These are phyloP conservation scores for Ascocoryne sarcoides DNA, from an alignment of 2,329 filamentous ascomycete genomes.

Conservation along the genomic window DNA sequence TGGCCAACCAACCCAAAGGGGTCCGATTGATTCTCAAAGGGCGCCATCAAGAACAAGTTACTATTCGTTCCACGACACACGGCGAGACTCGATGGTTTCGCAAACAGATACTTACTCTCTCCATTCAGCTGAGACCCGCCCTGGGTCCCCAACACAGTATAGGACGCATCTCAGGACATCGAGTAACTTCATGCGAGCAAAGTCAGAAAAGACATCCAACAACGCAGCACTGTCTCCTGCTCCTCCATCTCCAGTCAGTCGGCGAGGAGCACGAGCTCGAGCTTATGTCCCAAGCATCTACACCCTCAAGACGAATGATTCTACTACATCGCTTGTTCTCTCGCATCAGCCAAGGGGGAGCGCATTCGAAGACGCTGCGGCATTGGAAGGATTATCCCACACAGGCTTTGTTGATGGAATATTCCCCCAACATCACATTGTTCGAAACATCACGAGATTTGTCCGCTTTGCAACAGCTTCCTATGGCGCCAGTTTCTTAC, in stretches of 20 bases:
- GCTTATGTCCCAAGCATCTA: constrained; percentile 44
- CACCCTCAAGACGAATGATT: constrained; percentile 44
- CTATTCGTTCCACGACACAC: constrained; percentile 41
- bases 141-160: constrained; percentile 35
- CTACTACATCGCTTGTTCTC: constrained; percentile 24
- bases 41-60: constrained; percentile 40
- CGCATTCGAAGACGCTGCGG: constrained; percentile 21
- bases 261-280: no score
- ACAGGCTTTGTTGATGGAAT: constrained; percentile 48
- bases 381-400: constrained; percentile 22
- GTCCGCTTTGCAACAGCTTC: constrained; percentile 60
- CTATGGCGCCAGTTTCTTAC: constrained; percentile 55
- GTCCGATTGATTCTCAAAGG: constrained; percentile 25
- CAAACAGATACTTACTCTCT: constrained; percentile 47
- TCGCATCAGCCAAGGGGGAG: constrained; percentile 26
- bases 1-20: constrained; percentile 17
- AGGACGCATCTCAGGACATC: constrained; percentile 26
- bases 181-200: constrained; percentile 27
- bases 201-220: constrained; percentile 28
- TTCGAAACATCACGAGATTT: constrained; percentile 54
- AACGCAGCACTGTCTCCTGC: constrained; percentile 10
- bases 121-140: constrained; percentile 36
- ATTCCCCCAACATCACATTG: constrained; percentile 50
- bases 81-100: constrained; percentile 46
- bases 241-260: constrained; percentile 21